Base-by-base conservation (phyloP, 768 basidiomycete species). In the Tubosaeta sp. region DNA sequence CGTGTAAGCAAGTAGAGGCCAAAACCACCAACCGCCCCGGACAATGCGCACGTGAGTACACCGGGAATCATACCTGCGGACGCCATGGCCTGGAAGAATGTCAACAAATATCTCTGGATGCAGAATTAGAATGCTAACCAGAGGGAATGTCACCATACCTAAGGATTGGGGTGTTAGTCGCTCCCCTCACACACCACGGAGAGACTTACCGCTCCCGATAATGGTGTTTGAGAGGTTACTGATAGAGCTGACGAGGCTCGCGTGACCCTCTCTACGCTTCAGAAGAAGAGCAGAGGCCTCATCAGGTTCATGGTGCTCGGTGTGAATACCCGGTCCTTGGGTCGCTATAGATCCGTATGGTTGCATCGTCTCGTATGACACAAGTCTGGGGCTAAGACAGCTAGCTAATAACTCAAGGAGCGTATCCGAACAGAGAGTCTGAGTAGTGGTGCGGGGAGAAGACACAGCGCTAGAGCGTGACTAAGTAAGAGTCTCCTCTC, bases 1-100 rank as follows among this genome's bases (percentile, higher is more conserved):
- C 87, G 72, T 10, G 90, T 86, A 38, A 98, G 80, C 32, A 97
- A 78, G 65, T 97, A 95, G 7, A 99, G 72, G 14, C 95, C 95
- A 61, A 97, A 93, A 0, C 78, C 82, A 1, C 85, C 86, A 7
- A 89, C 81, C 4, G 65, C 59, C 6, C 88, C 95, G 16, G 88
- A 95, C 57, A 92, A 81, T 11, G 85, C 58, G 60, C 95, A 97
- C 25, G 92, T 95, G 16, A 97, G 57, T 49, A 95, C 82, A 9
- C 95, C 95, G 6, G 94, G 95, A 51, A 97, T 79, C 43, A 97
- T 68, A 4, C 95, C 95, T 48, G 85, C 84, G 6, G 92, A 88
- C 4, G 95, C 91, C 79, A 97, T 84, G 17, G 91, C 91, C 90
- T 92, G 60, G 22, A 46, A 38, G 22, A n/a, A 9, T 22, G n/a